These are phyloP conservation scores for Candolleomyces eurysporus DNA, from an alignment of 768 basidiomycete genomes.

Conservation along the genomic window DNA sequence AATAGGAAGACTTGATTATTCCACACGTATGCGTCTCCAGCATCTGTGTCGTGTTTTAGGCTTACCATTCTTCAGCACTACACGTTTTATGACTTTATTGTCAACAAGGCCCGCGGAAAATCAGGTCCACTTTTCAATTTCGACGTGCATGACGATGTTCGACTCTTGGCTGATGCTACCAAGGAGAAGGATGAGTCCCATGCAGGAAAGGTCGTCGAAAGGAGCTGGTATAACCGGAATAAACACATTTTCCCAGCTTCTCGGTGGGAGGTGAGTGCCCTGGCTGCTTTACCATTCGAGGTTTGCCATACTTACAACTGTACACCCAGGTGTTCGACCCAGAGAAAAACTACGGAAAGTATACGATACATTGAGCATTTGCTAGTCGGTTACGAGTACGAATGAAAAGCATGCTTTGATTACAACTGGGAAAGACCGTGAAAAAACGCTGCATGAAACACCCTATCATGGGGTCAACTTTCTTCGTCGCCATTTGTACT, in stretches of 20 bases:
- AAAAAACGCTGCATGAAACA: too few relatives aligned
- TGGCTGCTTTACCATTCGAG: background rate
- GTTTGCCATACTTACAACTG: background rate
- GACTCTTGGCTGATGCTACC: slow-evolving; percentile 90
- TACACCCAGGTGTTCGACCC: slow-evolving; percentile 74
- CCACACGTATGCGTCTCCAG: slow-evolving; percentile 68
- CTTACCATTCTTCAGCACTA: slow-evolving; percentile 65
- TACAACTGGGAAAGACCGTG: too few relatives aligned
- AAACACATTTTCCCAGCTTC: slow-evolving; percentile 98
- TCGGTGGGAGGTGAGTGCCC: slow-evolving; percentile 83
- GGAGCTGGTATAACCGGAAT: slow-evolving; percentile 92
- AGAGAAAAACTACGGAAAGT: slow-evolving; percentile 90
- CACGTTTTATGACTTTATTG: slow-evolving; percentile 97
- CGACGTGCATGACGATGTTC: slow-evolving; percentile 98
- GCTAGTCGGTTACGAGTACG: too few relatives aligned
- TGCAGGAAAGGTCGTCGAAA: slow-evolving; percentile 96
- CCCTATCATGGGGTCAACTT: too few relatives aligned
- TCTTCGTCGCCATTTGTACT: too few relatives aligned
- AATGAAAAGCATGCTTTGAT: too few relatives aligned
- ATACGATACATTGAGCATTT: slow-evolving; percentile 54
- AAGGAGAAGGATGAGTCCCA: slow-evolving; percentile 98
- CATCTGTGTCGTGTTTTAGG: background rate
- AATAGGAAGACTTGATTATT: slow-evolving; percentile 93
- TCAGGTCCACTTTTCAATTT: slow-evolving; percentile 98
- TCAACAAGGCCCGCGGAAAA: slow-evolving; percentile 98